A percentile compares a stretch with the other conserved stretches of the same genome.
Evolutionary conservation across 2,329 filamentous ascomycete species (phyloP).

Genomic region (Sporothrix mexicana): DNA sequence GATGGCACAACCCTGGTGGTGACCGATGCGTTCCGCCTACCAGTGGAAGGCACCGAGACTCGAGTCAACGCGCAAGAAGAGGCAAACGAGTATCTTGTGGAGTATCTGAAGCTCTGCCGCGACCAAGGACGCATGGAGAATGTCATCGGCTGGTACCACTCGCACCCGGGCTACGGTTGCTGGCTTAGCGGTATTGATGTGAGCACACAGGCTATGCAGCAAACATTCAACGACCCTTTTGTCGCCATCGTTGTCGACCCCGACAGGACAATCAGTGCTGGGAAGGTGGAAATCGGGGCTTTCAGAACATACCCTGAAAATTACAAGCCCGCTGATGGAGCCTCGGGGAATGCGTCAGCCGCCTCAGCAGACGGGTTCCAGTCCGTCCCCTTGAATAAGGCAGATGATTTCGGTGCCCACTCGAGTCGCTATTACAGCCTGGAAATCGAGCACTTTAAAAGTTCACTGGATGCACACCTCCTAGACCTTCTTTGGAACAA

Average conservation of each 20-base stretch:
- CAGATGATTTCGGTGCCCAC: slow-evolving; percentile 94
- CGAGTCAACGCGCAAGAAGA: slow-evolving; percentile 95
- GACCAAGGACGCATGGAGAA: slow-evolving; percentile 84
- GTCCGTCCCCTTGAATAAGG: slow-evolving; percentile 88
- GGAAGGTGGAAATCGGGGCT: slow-evolving; percentile 96
- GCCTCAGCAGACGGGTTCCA: slow-evolving; percentile 65
- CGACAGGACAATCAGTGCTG: slow-evolving; percentile 89
- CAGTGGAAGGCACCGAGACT: slow-evolving; percentile 98
- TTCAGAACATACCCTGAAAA: slow-evolving; percentile 87
- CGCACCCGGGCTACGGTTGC: slow-evolving; percentile 95
- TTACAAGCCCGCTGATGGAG: slow-evolving; percentile 59
- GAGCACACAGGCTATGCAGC: slow-evolving; percentile 82
- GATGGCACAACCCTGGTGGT: slow-evolving; percentile 85
- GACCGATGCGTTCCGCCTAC: slow-evolving; percentile 90
- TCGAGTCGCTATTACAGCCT: slow-evolving; percentile 88
- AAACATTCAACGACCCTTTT: slow-evolving; percentile 86
- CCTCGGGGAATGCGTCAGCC: slow-evolving; percentile 43
- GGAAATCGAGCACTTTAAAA: slow-evolving; percentile 93
- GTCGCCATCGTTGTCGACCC: slow-evolving; percentile 96
- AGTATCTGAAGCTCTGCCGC: slow-evolving; percentile 77
- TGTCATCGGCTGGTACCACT: slow-evolving; percentile 97
- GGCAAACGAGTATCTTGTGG: slow-evolving; percentile 95
- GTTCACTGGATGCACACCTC: slow-evolving; percentile 83
- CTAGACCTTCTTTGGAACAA: slow-evolving; percentile 96
- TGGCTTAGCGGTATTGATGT: slow-evolving; percentile 98